Evolutionary conservation across 805 yeast species (phyloP), one percentile per base, ranked within the genome.

Genomic region (Tetrapisispora namnaoensis): DNA sequence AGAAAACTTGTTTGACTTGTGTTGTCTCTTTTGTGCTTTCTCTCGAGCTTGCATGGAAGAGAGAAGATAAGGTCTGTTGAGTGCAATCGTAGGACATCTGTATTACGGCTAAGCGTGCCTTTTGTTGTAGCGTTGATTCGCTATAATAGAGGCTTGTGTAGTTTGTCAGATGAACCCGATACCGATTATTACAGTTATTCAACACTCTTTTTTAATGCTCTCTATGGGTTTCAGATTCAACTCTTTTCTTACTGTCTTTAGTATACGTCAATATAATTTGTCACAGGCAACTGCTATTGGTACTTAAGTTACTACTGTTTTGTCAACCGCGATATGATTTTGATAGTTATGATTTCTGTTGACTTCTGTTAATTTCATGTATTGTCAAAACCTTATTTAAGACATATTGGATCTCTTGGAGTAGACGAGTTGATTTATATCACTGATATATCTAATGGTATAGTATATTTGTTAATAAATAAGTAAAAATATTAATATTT

Each of bases 71-170:
- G 59, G 67, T 60, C 62, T 62, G 65, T 62, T 64, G 65, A 64
- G 68, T 64, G 68, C 68, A 64, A 64, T 64, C 63, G 67, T 56
- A 60, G 65, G 66, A 61, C 64, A 47, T 44, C 32, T 44, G 45
- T 32, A 36, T 10, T 28, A 13, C 10, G n/a, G 27, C 32, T 10
- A 4, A 7, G n/a, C 28, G 8, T 24, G 28, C 8, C 11, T 36
- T 18, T 9, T 14, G 24, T 37, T 5, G 5, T n/a, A 7, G 18
- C 17, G 40, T 17, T 37, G 18, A 17, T n/a, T 37, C 21, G 40
- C 6, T 16, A 6, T 13, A n/a, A 35, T 13, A n/a, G 16, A 13
- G n/a, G 37, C 16, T n/a, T 35, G 37, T 16, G 18, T n/a, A 39
- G 22, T n/a, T 40, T 11, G 6, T 17, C 45, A 47, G 35, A 14